phyloP scores from a whole-genome alignment of 2,329 filamentous ascomycete species.

The Parastagonospora avenae region DNA sequence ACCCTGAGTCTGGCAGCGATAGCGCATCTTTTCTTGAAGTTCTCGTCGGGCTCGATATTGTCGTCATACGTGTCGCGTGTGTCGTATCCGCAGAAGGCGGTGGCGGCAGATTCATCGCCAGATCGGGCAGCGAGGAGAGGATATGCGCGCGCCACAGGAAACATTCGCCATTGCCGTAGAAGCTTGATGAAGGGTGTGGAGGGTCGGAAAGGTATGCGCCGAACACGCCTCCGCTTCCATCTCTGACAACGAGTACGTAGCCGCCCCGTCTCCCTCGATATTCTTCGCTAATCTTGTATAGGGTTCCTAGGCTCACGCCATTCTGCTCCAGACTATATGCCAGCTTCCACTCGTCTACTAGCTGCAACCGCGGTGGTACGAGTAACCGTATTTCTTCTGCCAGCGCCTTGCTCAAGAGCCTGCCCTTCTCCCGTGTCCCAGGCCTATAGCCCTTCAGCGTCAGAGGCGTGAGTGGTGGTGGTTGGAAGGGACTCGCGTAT shows the following conservation, averaged over 20 bases:
- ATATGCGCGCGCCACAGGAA: slow-evolving; percentile 84
- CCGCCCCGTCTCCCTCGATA: slow-evolving; percentile 74
- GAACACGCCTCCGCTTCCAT: slow-evolving; percentile 80
- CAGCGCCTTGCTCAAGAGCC: slow-evolving; percentile 72
- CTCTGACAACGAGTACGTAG: slow-evolving; percentile 86
- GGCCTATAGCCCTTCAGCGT: slow-evolving; percentile 69
- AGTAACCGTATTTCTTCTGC: slow-evolving; percentile 94
- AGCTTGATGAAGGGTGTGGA: slow-evolving; percentile 79
- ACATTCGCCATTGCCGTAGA: slow-evolving; percentile 96
- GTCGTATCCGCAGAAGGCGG: slow-evolving; percentile 72
- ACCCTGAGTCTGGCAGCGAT: slow-evolving; percentile 34
- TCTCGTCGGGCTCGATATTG: slow-evolving; percentile 47
- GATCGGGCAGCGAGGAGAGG: slow-evolving; percentile 58
- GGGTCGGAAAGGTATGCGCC: slow-evolving; percentile 93
- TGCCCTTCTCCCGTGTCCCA: slow-evolving; percentile 63
- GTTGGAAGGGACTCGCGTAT: slow-evolving; percentile 78
- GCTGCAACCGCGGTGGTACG: slow-evolving; percentile 82
- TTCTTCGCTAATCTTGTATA: slow-evolving; percentile 79
- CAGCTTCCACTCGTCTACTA: slow-evolving; percentile 84
- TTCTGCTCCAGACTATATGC: slow-evolving; percentile 91
- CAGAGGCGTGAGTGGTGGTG: slow-evolving; percentile 85
- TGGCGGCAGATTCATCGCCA: slow-evolving; percentile 64
- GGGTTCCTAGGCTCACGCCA: slow-evolving; percentile 81
- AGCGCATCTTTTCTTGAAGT: slow-evolving; percentile 28
- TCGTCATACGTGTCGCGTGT: slow-evolving; percentile 65